Percentiles rank a stretch among this genome's conserved stretches.
Evolutionary conservation across 2,329 filamentous ascomycete species (phyloP).

Genomic region (Aspergillus pseudoterreus): DNA sequence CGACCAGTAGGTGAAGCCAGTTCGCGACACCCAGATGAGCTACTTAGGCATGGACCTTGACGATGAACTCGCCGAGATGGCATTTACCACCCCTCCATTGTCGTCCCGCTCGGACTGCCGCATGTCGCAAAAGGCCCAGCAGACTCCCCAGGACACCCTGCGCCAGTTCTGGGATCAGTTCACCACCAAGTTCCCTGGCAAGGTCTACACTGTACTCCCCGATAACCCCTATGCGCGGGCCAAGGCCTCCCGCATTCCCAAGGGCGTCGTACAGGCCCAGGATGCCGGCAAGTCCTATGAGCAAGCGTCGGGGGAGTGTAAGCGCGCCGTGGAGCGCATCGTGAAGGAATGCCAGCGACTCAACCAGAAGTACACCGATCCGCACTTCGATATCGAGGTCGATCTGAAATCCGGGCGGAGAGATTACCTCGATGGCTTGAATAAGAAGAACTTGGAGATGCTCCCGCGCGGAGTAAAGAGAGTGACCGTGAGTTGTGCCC

Average conservation of each 20-base stretch:
- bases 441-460: slow-evolving; percentile 34
- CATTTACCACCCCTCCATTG: slow-evolving; percentile 18
- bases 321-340: slow-evolving; percentile 56
- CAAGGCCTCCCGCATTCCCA: slow-evolving; percentile 54
- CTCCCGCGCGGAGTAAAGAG: slow-evolving; percentile 71
- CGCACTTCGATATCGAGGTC: slow-evolving; percentile 80
- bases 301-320: slow-evolving; percentile 66
- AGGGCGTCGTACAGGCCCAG: slow-evolving; percentile 52
- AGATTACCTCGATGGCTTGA: slow-evolving; percentile 52
- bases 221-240: slow-evolving; percentile 62
- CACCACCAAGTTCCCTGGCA: slow-evolving; percentile 66
- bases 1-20: not conserved
- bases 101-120: slow-evolving; percentile 33
- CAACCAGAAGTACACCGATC: slow-evolving; percentile 82
- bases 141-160: slow-evolving; percentile 64
- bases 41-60: slow-evolving; percentile 27
- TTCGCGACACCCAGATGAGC: not conserved
- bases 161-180: slow-evolving; percentile 73
- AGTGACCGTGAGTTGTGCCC: slow-evolving; percentile 48
- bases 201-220: slow-evolving; percentile 68
- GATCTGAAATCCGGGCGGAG: slow-evolving; percentile 61
- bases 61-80: slow-evolving; percentile 21
- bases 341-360: slow-evolving; percentile 64
- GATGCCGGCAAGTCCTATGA: slow-evolving; percentile 67
- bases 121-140: slow-evolving; percentile 39